These are phyloP conservation scores for Hypoxylon sp. DNA, from an alignment of 2,329 filamentous ascomycete genomes.

Conservation along the genomic window DNA sequence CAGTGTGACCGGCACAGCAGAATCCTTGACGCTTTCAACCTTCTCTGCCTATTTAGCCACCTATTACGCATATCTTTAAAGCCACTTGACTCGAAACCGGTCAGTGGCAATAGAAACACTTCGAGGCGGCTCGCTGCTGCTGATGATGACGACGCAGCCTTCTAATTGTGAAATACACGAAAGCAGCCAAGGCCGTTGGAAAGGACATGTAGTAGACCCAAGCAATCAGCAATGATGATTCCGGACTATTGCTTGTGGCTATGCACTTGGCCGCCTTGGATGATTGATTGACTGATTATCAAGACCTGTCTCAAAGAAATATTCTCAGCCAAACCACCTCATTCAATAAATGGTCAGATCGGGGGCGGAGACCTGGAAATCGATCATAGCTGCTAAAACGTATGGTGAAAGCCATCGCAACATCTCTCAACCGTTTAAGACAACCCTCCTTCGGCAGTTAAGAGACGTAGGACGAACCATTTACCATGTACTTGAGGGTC, in stretches of 20 bases:
- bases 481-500: not conserved
- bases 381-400: conserved; percentile 23
- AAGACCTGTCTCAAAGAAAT: conserved; percentile 35
- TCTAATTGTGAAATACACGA: not conserved
- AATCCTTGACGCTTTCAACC: conserved; percentile 1
- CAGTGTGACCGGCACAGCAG: conserved; percentile 13
- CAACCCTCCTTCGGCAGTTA: conserved; percentile 17
- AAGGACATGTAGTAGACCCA: not conserved
- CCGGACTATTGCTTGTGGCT: conserved; percentile 3
- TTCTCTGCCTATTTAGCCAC: conserved; percentile 7
- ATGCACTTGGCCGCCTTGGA: conserved; percentile 13
- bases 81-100: conserved; percentile 4
- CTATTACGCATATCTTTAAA: conserved; percentile 16
- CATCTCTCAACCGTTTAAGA: conserved; percentile 9
- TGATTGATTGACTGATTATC: not conserved
- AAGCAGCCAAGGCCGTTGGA: conserved; percentile 2
- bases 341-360: conserved; percentile 26
- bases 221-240: not conserved
- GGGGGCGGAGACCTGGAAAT: conserved; percentile 29
- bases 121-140: conserved; percentile 4
- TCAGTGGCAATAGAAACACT: conserved; percentile 12
- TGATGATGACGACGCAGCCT: conserved; percentile 13
- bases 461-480: conserved; percentile 14
- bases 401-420: conserved; percentile 11
- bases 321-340: conserved; percentile 21